These are phyloP conservation scores for Trichoderma breve DNA, from an alignment of 2,329 filamentous ascomycete genomes.

Conservation along the genomic window DNA sequence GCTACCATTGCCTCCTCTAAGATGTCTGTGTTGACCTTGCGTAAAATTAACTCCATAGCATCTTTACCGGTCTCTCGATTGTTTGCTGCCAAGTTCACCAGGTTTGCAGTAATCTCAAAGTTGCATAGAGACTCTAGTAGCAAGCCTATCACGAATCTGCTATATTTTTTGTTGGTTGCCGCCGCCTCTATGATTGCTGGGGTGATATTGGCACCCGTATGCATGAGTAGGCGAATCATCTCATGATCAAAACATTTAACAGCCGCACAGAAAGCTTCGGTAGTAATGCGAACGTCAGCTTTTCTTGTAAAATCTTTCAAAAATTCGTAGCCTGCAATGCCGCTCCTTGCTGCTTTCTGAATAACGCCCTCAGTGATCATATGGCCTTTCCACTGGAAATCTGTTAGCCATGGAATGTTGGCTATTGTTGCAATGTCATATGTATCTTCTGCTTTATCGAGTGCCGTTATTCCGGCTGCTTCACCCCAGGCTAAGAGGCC, in stretches of 20 bases:
- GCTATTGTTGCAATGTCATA: background rate
- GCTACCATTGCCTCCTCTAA: background rate
- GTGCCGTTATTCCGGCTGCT: background rate
- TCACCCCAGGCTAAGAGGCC: background rate
- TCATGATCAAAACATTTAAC: background rate
- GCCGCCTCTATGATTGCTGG: background rate
- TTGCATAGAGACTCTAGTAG: background rate
- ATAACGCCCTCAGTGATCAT: background rate
- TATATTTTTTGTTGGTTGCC: background rate
- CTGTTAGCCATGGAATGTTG: background rate
- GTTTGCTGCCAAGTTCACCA: background rate
- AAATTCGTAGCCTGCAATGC: background rate
- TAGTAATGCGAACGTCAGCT: background rate
- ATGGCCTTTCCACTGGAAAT: background rate
- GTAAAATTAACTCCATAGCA: background rate
- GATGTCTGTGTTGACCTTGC: background rate
- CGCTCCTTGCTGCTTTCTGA: background rate
- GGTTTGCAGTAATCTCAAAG: background rate
- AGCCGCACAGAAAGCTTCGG: background rate
- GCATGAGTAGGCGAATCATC: background rate
- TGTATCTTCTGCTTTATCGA: background rate
- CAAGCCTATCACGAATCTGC: background rate
- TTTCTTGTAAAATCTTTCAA: background rate
- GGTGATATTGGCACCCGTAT: background rate
- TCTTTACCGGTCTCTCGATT: background rate